phyloP scores from a whole-genome alignment of 352 stramenopile species.

The Phytopythium vexans region DNA sequence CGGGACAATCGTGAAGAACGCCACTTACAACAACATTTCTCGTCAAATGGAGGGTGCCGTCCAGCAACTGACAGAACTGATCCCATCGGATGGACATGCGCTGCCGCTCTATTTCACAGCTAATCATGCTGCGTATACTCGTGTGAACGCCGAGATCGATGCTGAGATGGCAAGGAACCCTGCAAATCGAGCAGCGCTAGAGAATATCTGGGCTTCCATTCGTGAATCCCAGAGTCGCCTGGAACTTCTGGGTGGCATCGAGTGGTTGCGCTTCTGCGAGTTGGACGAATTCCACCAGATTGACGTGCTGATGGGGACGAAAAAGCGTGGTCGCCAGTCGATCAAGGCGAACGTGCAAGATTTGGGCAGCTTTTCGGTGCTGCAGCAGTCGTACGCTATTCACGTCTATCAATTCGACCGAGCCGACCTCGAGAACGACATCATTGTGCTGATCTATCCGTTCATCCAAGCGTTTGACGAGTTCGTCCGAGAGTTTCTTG shows the following conservation, averaged over 20 bases:
- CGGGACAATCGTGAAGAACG: conserved; percentile 46
- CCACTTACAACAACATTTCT: conserved; percentile 32
- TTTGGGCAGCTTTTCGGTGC: conserved; percentile 46
- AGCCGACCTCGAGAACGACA: conserved; percentile 65
- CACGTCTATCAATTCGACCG: conserved; percentile 72
- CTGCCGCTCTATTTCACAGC: conserved; percentile 44
- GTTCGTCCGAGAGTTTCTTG: conserved; percentile 34
- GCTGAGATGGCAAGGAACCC: conserved; percentile 6
- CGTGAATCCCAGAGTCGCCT: conserved; percentile 36
- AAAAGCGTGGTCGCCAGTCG: conserved; percentile 1
- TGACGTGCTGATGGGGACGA: conserved; percentile 26
- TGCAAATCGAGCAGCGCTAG: conserved; percentile 17
- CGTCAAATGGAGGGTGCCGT: conserved; percentile 18
- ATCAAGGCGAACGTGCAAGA: conserved; percentile 4
- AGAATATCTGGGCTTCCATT: conserved; percentile 37
- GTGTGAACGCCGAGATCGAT: conserved; percentile 21
- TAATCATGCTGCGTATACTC: conserved; percentile 47
- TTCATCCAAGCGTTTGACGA: conserved; percentile 60
- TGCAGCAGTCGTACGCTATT: conserved; percentile 84
- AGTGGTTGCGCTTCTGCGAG: conserved; percentile 75
- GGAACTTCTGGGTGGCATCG: conserved; percentile 49
- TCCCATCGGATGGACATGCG: conserved; percentile 2
- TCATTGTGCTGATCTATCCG: conserved; percentile 71
- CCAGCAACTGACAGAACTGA: conserved; percentile 12
- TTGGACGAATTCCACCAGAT: conserved; percentile 58